phyloP scores from a whole-genome alignment of 2,329 filamentous ascomycete species.

The Neofusicoccum laricinum region DNA sequence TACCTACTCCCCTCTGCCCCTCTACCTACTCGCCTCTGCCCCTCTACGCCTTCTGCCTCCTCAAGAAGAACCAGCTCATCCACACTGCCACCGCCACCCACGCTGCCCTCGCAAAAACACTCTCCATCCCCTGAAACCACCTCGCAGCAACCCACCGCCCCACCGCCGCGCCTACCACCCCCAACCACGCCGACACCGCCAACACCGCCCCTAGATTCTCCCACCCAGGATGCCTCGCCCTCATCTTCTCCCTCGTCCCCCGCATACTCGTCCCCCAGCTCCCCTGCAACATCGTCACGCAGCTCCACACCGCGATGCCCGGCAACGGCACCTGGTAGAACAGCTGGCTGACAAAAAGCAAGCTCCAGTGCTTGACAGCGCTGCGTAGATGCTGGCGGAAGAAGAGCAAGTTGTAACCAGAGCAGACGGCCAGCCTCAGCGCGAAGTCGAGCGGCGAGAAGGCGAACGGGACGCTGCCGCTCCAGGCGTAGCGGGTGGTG shows the following conservation, averaged over 20 bases:
- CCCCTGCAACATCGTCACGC: conserved; percentile 33
- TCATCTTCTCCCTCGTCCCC: neutral
- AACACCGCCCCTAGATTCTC: neutral
- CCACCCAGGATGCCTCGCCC: neutral
- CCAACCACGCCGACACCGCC: neutral
- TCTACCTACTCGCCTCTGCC: too few relatives aligned
- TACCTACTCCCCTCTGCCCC: too few relatives aligned
- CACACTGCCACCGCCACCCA: too few relatives aligned
- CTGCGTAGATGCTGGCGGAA: conserved; percentile 23
- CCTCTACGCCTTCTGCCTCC: too few relatives aligned
- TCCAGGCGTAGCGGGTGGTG: conserved; percentile 27
- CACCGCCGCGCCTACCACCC: neutral
- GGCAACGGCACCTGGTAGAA: conserved; percentile 37
- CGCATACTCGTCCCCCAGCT: conserved; percentile 29
- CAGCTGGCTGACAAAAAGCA: conserved; percentile 20
- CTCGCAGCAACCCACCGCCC: too few relatives aligned
- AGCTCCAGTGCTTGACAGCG: conserved; percentile 16
- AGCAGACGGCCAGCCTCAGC: conserved; percentile 22
- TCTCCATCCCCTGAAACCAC: too few relatives aligned
- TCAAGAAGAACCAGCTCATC: too few relatives aligned
- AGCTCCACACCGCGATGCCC: conserved; percentile 34
- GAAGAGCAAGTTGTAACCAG: conserved; percentile 23
- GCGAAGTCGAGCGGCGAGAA: conserved; percentile 29
- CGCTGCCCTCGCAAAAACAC: too few relatives aligned
- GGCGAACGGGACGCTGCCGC: conserved; percentile 25